Base-by-base conservation (phyloP, 192 early-diverging fungal species). In the Linnemannia hyalina region DNA sequence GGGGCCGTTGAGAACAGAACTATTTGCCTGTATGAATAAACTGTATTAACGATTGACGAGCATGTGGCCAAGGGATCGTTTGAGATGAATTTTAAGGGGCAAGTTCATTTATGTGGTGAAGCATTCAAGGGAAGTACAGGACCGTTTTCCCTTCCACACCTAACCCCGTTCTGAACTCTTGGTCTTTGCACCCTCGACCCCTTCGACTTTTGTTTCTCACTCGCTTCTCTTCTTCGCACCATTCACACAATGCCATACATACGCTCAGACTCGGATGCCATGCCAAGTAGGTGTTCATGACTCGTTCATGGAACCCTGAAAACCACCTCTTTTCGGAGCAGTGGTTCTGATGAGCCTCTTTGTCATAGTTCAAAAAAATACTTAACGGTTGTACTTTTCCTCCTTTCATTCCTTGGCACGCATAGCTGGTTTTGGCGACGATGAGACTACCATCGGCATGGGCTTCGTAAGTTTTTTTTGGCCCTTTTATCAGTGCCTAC, bases 391-490 rank as follows among this genome's bases (percentile, higher is more conserved):
- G 49, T 52, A 52, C 49, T 29, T 46, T 15, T 32, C 16, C 22
- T 13, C 9, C n/a, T 73, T 29, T 73, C 41, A 26, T 22, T 6
- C 26, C 22, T 29, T 73, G 23, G 40, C 22, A 20, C 13, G 13
- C 4, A 8, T 44, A 72, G 74, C 23, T 32, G 69, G 36, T 16
- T 46, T 70, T 23, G 65, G 73, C 54, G 82, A 83, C 47, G 77
- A 78, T 35, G 76, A 83, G 7, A 22, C 76, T 11, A 75, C 63
- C 23, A 49, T 68, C 20, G 82, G 82, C 57, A 83, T 83, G 82
- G 82, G 76, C 2, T 83, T 83, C 75, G 82, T 83, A 78, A 78
- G 77, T 26, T 2, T 4, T 68, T 68, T 68, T 3, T 16, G 11
- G 46, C 41, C 1, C 57, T 76, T 15, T 9, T 9, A 26, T 55